These are phyloP conservation scores for Solanum chacoense DNA, from an alignment of 305 asterid genomes.

Conservation along the genomic window DNA sequence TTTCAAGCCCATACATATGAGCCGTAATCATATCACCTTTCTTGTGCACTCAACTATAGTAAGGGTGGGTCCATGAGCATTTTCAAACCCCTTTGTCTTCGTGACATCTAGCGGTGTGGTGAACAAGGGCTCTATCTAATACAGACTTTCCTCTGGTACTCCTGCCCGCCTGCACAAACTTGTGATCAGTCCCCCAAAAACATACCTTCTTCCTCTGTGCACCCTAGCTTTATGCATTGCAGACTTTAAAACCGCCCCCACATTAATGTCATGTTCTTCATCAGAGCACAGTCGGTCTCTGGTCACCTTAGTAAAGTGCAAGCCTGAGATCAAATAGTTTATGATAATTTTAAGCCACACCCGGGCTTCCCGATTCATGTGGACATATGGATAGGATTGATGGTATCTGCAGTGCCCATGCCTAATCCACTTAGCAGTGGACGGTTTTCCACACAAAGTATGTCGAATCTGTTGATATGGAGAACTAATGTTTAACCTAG, in stretches of 20 bases:
- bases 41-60: not conserved
- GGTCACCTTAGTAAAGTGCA: not conserved
- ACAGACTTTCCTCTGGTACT: not conserved
- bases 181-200: not conserved
- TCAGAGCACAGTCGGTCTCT: not conserved
- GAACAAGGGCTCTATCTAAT: not conserved
- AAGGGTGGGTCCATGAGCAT: not conserved
- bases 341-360: not conserved
- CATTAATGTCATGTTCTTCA: not conserved
- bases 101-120: not conserved
- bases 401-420: not conserved
- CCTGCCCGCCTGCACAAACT: not conserved
- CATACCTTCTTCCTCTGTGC: not conserved
- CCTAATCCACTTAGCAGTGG: not conserved
- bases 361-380: rapidly evolving
- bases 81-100: not conserved
- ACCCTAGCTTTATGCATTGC: not conserved
- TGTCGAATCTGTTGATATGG: not conserved
- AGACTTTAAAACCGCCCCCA: not conserved
- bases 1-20: not conserved
- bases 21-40: not conserved
- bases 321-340: not conserved
- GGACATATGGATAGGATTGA: not conserved
- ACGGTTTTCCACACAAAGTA: not conserved
- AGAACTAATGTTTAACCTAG: not conserved